Evolutionary conservation across 257 asterid genomes (phyloP).

Genomic region (Solanum lycopersicoides): DNA sequence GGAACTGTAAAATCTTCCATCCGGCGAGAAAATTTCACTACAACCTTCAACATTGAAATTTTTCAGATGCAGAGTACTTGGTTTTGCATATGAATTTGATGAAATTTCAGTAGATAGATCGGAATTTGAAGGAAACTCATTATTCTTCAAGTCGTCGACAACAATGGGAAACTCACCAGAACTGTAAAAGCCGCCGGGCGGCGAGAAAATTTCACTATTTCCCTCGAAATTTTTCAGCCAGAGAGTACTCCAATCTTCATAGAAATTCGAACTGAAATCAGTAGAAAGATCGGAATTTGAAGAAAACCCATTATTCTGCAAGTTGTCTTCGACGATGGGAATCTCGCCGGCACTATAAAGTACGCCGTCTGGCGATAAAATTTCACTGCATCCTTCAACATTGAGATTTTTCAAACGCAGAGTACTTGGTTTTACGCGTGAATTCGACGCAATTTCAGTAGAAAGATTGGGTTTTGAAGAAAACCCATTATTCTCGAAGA

Average conservation of each 20-base stretch:
- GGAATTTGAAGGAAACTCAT: background rate
- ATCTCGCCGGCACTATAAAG: background rate
- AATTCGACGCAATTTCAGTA: background rate
- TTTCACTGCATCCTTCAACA: background rate
- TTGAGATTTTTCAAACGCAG: background rate
- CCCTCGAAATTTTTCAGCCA: background rate
- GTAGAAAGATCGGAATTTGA: background rate
- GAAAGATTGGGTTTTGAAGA: background rate
- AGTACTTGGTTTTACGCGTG: background rate
- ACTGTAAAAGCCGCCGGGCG: background rate
- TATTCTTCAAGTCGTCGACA: background rate
- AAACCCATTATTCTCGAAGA: background rate
- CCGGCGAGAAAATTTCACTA: background rate
- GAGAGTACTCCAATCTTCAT: background rate
- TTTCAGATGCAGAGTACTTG: background rate
- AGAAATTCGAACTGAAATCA: background rate
- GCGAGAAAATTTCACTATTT: background rate
- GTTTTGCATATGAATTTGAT: background rate
- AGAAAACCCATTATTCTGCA: background rate
- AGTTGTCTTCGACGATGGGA: background rate
- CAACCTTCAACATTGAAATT: background rate
- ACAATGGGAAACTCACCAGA: background rate
- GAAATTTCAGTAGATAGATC: background rate
- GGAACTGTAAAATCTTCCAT: background rate
- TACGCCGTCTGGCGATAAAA: background rate